Evolutionary conservation across 768 basidiomycete genomes (phyloP), one percentile per base, ranked within the genome.

Genomic region (Peribolospora baueri): DNA sequence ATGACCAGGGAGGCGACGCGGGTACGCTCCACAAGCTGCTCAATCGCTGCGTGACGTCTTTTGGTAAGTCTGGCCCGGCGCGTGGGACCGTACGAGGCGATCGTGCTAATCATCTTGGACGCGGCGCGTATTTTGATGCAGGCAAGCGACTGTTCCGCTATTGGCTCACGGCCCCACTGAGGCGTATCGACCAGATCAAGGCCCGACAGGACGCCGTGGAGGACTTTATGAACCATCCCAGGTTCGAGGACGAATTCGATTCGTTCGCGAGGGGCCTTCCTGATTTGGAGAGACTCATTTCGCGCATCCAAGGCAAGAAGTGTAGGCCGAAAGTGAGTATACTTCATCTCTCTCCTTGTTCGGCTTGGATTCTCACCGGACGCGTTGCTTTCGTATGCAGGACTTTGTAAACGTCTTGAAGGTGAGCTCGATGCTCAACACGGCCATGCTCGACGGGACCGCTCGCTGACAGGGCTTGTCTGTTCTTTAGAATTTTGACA

Each of bases 131-230:
- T 25, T 41, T 40, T 25, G 25, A 5, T 52, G 6, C 54, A 85
- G 85, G 88, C 46, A 97, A 97, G 66, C 77, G 93, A 37, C 73
- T 97, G 39, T 97, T 98, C 75, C 78, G 90, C 46, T 82, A 91
- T 53, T 98, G 93, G 93, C 72, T 98, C 6, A 93, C 86, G 59
- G 81, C 81, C 74, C 93, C 93, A 14, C 69, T 98, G 58, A 77
- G 81, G 40, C 77, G 83, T 45, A 78, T 79, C 42, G 65, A 74
- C 8, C 83, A 83, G 50, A 97, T 98, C 68, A 90, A 91, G 63
- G 80, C 83, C 46, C 74, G 91, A 56, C 78, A 93, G 14, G 90
- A 97, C 65, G 93, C 93, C 3, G 85, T 98, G 2, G 73, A 93
- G 62, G 91, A 91, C 63, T 74, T 98, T 48, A 77, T 97, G 63